Percentiles rank a stretch among this genome's conserved stretches.
Conservation (phyloP, 768 basidiomycete species). For the Strobilomyces confusus region DNA sequence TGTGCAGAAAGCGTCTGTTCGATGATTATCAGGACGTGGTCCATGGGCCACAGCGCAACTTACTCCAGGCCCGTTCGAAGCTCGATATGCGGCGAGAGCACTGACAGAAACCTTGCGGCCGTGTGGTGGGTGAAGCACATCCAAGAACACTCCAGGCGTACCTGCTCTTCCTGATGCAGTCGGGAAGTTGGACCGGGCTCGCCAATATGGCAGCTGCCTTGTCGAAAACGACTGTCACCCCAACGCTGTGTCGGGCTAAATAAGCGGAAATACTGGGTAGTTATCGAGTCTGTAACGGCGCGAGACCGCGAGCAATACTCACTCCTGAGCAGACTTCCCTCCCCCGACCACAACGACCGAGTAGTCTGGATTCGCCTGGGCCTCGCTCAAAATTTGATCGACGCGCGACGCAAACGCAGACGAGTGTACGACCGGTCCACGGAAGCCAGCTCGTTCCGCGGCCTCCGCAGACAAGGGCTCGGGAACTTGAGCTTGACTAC, state of each 20-base stretch:
- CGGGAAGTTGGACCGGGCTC: slow-evolving; percentile 43
- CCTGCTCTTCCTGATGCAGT: slow-evolving; percentile 59
- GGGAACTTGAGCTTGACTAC: slow-evolving; percentile 48
- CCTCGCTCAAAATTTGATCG: slow-evolving; percentile 38
- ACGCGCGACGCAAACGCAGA: slow-evolving; percentile 41
- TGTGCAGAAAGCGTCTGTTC: slow-evolving; percentile 54
- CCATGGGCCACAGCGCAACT: slow-evolving; percentile 7
- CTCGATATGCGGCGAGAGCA: slow-evolving; percentile 46
- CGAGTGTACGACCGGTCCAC: slow-evolving; percentile 50
- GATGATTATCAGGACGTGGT: slow-evolving; percentile 11
- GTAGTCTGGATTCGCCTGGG: slow-evolving; percentile 15
- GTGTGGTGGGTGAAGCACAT: neutral
- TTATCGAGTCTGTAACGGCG: neutral
- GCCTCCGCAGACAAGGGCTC: slow-evolving; percentile 32
- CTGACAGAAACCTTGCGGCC: slow-evolving; percentile 39
- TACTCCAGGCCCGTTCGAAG: slow-evolving; percentile 53
- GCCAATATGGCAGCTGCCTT: slow-evolving; percentile 51
- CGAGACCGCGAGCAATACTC: neutral
- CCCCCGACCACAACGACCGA: slow-evolving; percentile 54
- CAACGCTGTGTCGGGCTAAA: slow-evolving; percentile 45
- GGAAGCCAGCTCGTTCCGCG: slow-evolving; percentile 39
- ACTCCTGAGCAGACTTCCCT: slow-evolving; percentile 67
- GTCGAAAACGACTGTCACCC: slow-evolving; percentile 49
- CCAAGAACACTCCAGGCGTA: slow-evolving; percentile 12
- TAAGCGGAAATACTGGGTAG: slow-evolving; percentile 42